phyloP scores from a whole-genome alignment of 1,139 yeast genomes.

The Blastobotrys raffinosifermentans region DNA sequence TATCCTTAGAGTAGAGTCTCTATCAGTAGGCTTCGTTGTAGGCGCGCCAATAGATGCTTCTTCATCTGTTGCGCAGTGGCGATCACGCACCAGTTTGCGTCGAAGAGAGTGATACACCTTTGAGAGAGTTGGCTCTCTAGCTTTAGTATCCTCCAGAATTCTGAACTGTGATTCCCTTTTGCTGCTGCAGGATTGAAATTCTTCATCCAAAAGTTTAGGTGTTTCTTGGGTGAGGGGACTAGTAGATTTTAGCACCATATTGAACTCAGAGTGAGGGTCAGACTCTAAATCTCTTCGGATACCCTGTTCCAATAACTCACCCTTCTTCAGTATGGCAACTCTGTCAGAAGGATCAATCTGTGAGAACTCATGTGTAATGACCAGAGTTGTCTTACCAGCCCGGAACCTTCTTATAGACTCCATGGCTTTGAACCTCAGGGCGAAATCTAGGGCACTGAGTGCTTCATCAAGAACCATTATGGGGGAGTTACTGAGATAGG shows the following conservation, averaged over 20 bases:
- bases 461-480: conserved; percentile 81
- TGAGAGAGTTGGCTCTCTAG: not conserved
- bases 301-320: conserved; percentile 46
- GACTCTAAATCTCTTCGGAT: conserved; percentile 31
- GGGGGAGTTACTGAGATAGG: conserved; percentile 63
- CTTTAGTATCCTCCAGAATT: not conserved
- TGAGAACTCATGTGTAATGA: conserved; percentile 70
- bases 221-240: not conserved
- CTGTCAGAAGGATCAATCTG: conserved; percentile 51
- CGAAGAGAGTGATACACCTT: not conserved
- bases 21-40: not conserved
- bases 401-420: conserved; percentile 56
- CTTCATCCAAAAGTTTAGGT: not conserved
- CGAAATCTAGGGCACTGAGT: conserved; percentile 67
- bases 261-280: conserved; percentile 3
- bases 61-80: conserved; percentile 4
- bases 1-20: not conserved
- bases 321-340: conserved; percentile 54
- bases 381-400: conserved; percentile 61
- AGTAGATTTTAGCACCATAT: not conserved
- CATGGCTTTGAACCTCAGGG: conserved; percentile 42
- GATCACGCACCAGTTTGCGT: not conserved
- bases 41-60: conserved; percentile 4
- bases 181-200: not conserved
- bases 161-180: conserved; percentile 4